Conservation (phyloP, 2,329 filamentous ascomycete species). For the Colletotrichum sp. region DNA sequence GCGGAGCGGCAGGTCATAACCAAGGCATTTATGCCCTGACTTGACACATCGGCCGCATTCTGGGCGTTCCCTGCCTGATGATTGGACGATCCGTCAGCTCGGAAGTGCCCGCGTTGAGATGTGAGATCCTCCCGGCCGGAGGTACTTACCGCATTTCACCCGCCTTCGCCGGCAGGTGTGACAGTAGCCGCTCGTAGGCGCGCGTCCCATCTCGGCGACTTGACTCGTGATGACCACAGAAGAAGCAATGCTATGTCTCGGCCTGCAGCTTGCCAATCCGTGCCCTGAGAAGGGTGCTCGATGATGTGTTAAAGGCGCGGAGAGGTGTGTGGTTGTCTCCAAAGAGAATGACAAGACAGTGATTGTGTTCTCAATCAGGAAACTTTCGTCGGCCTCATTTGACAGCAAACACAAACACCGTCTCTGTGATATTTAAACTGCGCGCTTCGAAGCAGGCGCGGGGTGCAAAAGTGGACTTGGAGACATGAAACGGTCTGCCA, state of each 20-base stretch:
- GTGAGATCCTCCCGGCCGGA: neutral
- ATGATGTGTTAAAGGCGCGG: neutral
- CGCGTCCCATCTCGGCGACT: neutral
- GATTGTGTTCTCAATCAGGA: neutral
- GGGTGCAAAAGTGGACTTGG: neutral
- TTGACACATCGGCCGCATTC: neutral
- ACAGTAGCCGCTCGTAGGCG: constrained; percentile 8
- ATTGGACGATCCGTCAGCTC: neutral
- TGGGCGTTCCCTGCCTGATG: neutral
- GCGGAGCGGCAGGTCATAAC: neutral
- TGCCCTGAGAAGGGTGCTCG: neutral
- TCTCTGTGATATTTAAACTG: neutral
- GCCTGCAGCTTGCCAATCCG: neutral
- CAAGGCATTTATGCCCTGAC: constrained; percentile 5
- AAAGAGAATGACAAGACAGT: neutral
- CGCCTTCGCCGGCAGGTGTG: constrained; percentile 6
- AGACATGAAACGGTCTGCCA: neutral
- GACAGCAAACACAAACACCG: neutral
- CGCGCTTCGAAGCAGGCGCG: neutral
- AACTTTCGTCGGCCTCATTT: neutral
- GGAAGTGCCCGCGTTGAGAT: neutral
- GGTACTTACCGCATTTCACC: constrained; percentile 1
- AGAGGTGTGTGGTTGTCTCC: neutral
- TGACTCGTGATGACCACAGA: neutral
- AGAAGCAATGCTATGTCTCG: neutral